phyloP scores from a whole-genome alignment of 176 grass and related monocot species.

The Phoenix roebelenii region DNA sequence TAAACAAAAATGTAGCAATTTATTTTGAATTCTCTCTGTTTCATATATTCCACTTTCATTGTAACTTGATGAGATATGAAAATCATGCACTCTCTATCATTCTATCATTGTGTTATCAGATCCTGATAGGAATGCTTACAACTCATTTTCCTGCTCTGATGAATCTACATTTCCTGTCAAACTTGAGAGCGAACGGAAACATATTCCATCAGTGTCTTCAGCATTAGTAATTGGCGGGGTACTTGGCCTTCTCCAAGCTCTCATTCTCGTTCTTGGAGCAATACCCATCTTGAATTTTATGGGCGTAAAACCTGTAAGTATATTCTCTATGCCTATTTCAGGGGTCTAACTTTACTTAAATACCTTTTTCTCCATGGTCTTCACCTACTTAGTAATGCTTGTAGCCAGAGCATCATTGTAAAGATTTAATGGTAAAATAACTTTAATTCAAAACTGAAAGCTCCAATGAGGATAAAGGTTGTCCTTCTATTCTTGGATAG shows the following conservation, averaged over 20 bases:
- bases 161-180: background rate
- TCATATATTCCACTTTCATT: background rate
- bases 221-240: constrained; percentile 48
- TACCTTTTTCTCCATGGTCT: no score
- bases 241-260: constrained; percentile 41
- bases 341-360: no score
- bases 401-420: no score
- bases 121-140: constrained; percentile 2
- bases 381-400: no score
- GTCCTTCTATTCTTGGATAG: no score
- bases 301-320: constrained; percentile 44
- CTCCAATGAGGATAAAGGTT: no score
- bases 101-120: constrained; percentile 18
- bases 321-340: background rate
- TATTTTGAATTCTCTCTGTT: background rate
- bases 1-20: background rate
- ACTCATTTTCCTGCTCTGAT: constrained; percentile 17
- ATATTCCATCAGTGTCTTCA: constrained; percentile 56
- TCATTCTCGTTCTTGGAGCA: constrained; percentile 38
- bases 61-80: background rate
- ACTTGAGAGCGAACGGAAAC: constrained; percentile 22
- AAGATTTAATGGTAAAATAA: no score
- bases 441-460: no score
- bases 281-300: constrained; percentile 54
- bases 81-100: background rate